A percentile compares a stretch with the other conserved stretches of the same genome.
Evolutionary conservation across 768 basidiomycete species (phyloP).

Genomic region (Grammothele lineata): DNA sequence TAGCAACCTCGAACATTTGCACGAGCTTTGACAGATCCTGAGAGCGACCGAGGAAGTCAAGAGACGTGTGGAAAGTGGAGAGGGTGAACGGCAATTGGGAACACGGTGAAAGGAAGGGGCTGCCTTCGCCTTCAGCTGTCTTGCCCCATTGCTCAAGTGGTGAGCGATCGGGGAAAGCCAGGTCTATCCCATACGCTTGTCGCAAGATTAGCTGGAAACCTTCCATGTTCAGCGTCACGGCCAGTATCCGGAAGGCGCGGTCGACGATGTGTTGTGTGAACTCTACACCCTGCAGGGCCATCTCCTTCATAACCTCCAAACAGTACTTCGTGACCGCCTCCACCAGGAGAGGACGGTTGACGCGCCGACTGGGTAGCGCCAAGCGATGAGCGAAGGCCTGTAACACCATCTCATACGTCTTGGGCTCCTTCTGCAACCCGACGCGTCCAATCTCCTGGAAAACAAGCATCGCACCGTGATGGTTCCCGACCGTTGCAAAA

Average conservation of each 20-base stretch:
- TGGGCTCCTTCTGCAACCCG: conserved; percentile 44
- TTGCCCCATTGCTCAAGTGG: conserved; percentile 44
- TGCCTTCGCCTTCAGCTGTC: not conserved
- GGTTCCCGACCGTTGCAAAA: conserved; percentile 73
- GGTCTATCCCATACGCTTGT: conserved; percentile 71
- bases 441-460: conserved; percentile 50
- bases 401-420: conserved; percentile 61
- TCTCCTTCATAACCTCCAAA: conserved; percentile 50
- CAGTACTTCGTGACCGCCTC: conserved; percentile 44
- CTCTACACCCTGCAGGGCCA: conserved; percentile 44
- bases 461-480: conserved; percentile 53
- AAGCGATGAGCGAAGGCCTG: conserved; percentile 69
- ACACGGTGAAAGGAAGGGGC: not conserved
- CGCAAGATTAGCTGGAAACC: conserved; percentile 59
- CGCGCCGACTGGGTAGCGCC: conserved; percentile 47
- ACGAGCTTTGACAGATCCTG: conserved; percentile 64
- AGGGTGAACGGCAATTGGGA: conserved; percentile 38
- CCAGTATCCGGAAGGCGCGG: conserved; percentile 62
- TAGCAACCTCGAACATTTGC: conserved; percentile 74
- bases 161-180: conserved; percentile 66
- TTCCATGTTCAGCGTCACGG: conserved; percentile 53
- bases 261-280: conserved; percentile 63
- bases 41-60: conserved; percentile 64
- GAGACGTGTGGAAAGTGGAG: conserved; percentile 63
- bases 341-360: conserved; percentile 32